Evolutionary conservation across 495 filamentous ascomycete species (phyloP), one percentile per base, ranked within the genome.

Genomic region (Niebla homalea): DNA sequence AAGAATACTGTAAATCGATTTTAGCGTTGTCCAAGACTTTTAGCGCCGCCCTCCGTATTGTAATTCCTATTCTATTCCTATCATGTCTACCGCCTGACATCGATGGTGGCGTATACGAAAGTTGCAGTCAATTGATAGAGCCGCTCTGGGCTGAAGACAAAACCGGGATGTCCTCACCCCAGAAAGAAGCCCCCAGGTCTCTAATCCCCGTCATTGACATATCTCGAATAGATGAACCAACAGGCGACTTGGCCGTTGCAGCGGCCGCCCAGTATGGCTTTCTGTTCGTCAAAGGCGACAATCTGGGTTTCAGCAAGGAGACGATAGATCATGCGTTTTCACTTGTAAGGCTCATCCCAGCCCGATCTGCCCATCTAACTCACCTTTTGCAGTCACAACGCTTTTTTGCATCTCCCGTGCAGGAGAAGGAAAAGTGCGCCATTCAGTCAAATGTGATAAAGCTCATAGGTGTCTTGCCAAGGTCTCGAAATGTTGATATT

Each of bases 201-300:
- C 58, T 71, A 19, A 85, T 94, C 23, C 86, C 89, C 11, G 68
- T 94, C 55, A 84, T 97, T 57, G 81, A 94, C 60, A 78, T 97
- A 59, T 80, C 75, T 3, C 68, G 71, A 38, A 66, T 78, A 52
- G 65, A 76, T 57, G 56, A 68, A 18, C 67, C 76, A 55, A 76
- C 80, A 49, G 85, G 86, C 44, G 75, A 76, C 52, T 68, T 81
- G 38, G 74, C 96, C 32, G 79, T 96, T 25, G 75, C 86, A 50
- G 92, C 89, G 1, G 86, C 86, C 7, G 72, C 81, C 32, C 76
- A 80, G 22, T 80, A 86, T 63, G 90, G 90, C 43, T 97, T 97
- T 60, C 74, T 96, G 26, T 97, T 92, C 65, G 79, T 97, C 59
- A 84, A 79, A 51, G 81, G 79, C 58, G 75, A 75, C 15, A 77